These are phyloP conservation scores for Vachellia collinsii DNA, from an alignment of 306 rosid genomes.

Conservation along the genomic window DNA sequence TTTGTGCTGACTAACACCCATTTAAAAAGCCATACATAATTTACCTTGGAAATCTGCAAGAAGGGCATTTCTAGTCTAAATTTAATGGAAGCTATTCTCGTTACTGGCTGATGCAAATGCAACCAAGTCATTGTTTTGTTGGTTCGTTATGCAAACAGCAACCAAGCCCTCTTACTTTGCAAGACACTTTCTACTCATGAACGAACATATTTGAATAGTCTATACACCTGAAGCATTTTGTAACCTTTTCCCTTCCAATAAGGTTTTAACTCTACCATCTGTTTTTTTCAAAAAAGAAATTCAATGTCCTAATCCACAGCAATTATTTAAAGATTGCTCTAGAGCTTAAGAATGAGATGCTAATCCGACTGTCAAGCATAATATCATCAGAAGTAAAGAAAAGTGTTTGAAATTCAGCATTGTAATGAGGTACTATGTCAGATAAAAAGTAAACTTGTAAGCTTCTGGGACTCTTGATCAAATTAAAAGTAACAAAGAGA, in stretches of 20 bases:
- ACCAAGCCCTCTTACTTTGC: too few species aligned
- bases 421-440: neutral
- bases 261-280: neutral
- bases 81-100: slow-evolving; percentile 1
- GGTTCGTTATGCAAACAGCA: too few species aligned
- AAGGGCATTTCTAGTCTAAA: neutral
- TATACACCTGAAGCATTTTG: neutral
- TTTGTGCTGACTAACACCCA: too few species aligned
- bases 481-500: slow-evolving; percentile 16
- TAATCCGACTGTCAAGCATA: neutral
- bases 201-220: neutral
- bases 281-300: too few species aligned
- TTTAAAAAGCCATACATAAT: too few species aligned
- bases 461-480: too few species aligned
- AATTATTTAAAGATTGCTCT: neutral
- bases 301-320: neutral
- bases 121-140: neutral
- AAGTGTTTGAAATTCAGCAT: neutral
- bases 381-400: neutral
- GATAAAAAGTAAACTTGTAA: neutral
- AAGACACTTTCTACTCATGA: too few species aligned
- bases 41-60: too few species aligned
- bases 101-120: neutral
- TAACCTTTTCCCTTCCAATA: neutral
- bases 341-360: neutral